phyloP scores from a whole-genome alignment of 1,284 basidiomycete species.

The Austroboletus novae-zelandiae region DNA sequence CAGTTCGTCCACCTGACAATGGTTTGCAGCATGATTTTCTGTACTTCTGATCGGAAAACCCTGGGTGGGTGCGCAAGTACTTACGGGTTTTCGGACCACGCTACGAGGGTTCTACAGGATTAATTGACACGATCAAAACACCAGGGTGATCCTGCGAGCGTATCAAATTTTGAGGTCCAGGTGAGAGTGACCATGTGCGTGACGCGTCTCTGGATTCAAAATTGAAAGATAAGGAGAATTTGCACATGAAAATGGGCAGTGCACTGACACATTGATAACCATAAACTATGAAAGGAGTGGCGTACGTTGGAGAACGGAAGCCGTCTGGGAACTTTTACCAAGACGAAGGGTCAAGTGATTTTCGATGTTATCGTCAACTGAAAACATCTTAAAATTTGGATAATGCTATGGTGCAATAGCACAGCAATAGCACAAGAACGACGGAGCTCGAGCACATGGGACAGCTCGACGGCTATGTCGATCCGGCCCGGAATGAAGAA shows the following conservation, averaged over 20 bases:
- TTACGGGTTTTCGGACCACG: slow-evolving; percentile 84
- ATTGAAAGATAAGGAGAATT: slow-evolving; percentile 75
- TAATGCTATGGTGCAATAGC: slow-evolving; percentile 56
- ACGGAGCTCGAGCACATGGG: slow-evolving; percentile 70
- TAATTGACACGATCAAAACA: slow-evolving; percentile 67
- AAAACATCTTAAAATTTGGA: slow-evolving; percentile 7
- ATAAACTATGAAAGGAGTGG: slow-evolving; percentile 73
- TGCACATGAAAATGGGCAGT: slow-evolving; percentile 89
- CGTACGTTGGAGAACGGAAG: slow-evolving; percentile 55
- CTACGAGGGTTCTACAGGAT: slow-evolving; percentile 65
- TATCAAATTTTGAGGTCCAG: slow-evolving; percentile 68
- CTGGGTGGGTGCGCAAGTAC: too few species aligned
- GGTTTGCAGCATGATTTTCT: slow-evolving; percentile 31
- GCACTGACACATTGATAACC: slow-evolving; percentile 78
- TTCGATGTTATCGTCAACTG: too few species aligned
- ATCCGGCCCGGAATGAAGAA: background rate
- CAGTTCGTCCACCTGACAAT: slow-evolving; percentile 32
- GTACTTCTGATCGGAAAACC: background rate
- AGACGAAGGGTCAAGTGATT: too few species aligned
- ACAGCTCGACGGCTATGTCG: slow-evolving; percentile 10
- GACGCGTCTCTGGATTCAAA: slow-evolving; percentile 59
- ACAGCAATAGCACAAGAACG: slow-evolving; percentile 82
- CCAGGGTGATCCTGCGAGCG: slow-evolving; percentile 80
- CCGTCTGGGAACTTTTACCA: too few species aligned
- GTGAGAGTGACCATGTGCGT: background rate